phyloP scores from a whole-genome alignment of 2,329 filamentous ascomycete genomes.

The Talaromyces islandicus region DNA sequence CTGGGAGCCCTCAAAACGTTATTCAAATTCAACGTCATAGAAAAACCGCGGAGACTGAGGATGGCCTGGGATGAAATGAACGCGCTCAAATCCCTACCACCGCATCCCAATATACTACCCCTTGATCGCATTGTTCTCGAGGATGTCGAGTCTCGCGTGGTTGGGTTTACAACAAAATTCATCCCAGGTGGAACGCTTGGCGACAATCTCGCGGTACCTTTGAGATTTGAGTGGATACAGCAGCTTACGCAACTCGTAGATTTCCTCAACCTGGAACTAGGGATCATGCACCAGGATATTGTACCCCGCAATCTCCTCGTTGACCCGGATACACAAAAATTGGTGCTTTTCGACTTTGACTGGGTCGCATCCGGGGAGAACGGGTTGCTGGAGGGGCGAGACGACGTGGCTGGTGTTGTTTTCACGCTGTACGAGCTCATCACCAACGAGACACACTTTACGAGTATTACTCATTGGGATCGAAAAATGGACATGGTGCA shows the following conservation, averaged over 20 bases:
- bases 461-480: slow-evolving; percentile 18
- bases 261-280: slow-evolving; percentile 15
- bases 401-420: slow-evolving; percentile 19
- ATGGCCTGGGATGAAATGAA: slow-evolving; percentile 24
- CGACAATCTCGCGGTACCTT: slow-evolving; percentile 15
- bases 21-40: slow-evolving; percentile 17
- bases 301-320: slow-evolving; percentile 25
- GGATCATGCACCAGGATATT: slow-evolving; percentile 29
- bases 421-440: slow-evolving; percentile 23
- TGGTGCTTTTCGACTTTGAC: slow-evolving; percentile 22
- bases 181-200: slow-evolving; percentile 19
- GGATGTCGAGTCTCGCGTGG: slow-evolving; percentile 18
- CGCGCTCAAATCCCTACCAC: slow-evolving; percentile 18
- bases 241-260: slow-evolving; percentile 20
- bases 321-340: slow-evolving; percentile 16
- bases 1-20: slow-evolving; percentile 10
- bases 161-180: slow-evolving; percentile 23
- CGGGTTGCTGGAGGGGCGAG: slow-evolving; percentile 14
- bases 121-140: slow-evolving; percentile 23
- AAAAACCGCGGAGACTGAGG: slow-evolving; percentile 11
- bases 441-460: slow-evolving; percentile 19
- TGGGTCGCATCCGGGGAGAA: slow-evolving; percentile 15
- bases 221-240: slow-evolving; percentile 20
- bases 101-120: slow-evolving; percentile 23
- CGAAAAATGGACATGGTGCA: slow-evolving; percentile 18